phyloP scores from a whole-genome alignment of 495 filamentous ascomycete species.

The Cetradonia linearis region DNA sequence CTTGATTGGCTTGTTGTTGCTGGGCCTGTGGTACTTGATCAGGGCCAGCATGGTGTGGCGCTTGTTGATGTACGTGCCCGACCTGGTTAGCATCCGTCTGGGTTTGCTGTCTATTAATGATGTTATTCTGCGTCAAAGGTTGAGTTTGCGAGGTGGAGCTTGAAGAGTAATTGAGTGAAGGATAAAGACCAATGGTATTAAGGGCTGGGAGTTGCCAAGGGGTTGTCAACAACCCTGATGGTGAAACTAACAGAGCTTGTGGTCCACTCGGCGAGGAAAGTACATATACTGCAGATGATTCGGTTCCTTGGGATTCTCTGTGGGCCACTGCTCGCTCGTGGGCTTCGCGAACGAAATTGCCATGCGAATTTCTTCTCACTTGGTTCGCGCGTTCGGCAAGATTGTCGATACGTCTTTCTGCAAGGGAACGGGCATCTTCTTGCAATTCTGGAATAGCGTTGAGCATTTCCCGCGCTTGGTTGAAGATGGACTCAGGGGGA shows the following conservation, averaged over 20 bases:
- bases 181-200: conserved; percentile 2
- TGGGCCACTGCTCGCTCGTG: conserved; percentile 16
- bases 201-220: conserved; percentile 24
- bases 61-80: conserved; percentile 14
- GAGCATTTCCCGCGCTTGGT: conserved; percentile 19
- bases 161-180: conserved; percentile 1
- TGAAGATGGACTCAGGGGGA: conserved; percentile 22
- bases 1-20: conserved; percentile 24
- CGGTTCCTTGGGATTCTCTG: conserved; percentile 13
- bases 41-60: conserved; percentile 4
- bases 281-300: conserved; percentile 46
- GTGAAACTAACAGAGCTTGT: conserved; percentile 44
- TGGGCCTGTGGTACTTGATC: conserved; percentile 16
- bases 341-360: conserved; percentile 14
- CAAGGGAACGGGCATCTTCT: neutral
- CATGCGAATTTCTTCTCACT: conserved; percentile 1
- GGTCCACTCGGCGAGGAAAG: conserved; percentile 51
- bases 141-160: conserved; percentile 22
- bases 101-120: conserved; percentile 5
- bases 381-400: conserved; percentile 11
- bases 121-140: conserved; percentile 24
- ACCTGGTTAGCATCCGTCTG: conserved; percentile 6
- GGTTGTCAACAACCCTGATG: conserved; percentile 40
- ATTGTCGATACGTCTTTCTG: conserved; percentile 14
- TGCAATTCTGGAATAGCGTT: conserved; percentile 15